Evolutionary conservation across 2,329 filamentous ascomycete species (phyloP), one percentile per base, ranked within the genome.

Genomic region (Penicillium sp.): DNA sequence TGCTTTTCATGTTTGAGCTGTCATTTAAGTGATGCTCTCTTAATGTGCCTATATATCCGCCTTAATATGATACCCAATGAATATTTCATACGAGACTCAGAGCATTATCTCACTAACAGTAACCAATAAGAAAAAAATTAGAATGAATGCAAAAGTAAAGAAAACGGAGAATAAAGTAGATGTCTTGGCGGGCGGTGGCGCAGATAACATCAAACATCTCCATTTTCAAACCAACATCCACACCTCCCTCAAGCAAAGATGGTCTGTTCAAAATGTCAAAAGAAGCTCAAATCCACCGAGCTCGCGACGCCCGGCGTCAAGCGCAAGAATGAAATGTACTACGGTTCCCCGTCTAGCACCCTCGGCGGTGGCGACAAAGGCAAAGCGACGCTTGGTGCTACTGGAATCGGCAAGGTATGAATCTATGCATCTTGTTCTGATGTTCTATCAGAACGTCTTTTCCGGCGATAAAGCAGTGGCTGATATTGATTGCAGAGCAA

Each of bases 311-410:
- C 85, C 0, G 81, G 78, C 27, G 84, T 88, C 57, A 88, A 87
- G 72, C 85, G 84, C 74, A 87, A 85, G 77, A 83, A 72, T 65
- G 85, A 88, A 48, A 84, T 87, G 74, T 87, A 87, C 69, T 81
- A 84, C 64, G 84, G 84, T 45, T 87, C 84, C 2, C 72, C 83
- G 1, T 75, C 81, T 11, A 65, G 57, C 45, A 67, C 67, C 11
- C 24, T 69, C 29, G 68, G 71, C 36, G 68, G 70, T 24, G 73
- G 42, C 74, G 55, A 42, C 34, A 61, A 59, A 43, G 45, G 49
- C 68, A 77, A 52, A 68, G 50, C 73, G 51, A 87, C 83, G 2
- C 61, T 85, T 32, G 83, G 83, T 4, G 78, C 80, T 55, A 83
- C 77, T 11, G 83, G 84, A 32, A 74, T 87, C 53, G 79, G 81